Base-by-base conservation (phyloP, 768 basidiomycete genomes). In the Lentinula edodes region DNA sequence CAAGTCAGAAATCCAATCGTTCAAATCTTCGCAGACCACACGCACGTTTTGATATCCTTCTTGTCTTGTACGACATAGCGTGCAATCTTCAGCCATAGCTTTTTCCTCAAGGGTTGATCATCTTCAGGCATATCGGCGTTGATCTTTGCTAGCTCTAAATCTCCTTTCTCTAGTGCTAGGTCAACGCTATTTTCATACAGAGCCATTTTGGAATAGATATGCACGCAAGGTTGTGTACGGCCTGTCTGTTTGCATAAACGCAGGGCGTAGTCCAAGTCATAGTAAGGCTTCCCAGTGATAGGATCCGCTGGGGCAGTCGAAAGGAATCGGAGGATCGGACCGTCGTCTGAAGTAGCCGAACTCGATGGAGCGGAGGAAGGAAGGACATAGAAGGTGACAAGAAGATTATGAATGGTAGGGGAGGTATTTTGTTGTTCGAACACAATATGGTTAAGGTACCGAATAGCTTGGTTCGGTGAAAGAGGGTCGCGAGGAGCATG, bases 31-130 rank as follows among this genome's bases (percentile, higher is more conserved):
- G 60, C 35, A 5, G 46, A 60, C 61, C 38, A 35, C 20, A 83
- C 95, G 66, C 73, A 97, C 97, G 93, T 87, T 79, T 97, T 96
- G 73, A 99, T 96, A 66, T 98, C 97, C 70, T 95, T 90, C 80
- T 97, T 93, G 75, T 98, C 93, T 69, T 96, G 94, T 13, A 99
- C 95, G 46, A 98, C 95, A 74, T 95, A 95, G 64, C 90, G 90
- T n/a, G 97, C 97, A 66, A 98, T 94, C 78, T 98, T 98, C 58
- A 99, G 78, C 97, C 97, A 99, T 57, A 99, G 77, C 73, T 94
- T 95, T 79, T 96, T 98, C 63, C 92, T 78, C 64, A 98, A 70
- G 38, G 84, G 83, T 57, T 85, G 85, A 68, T 98, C 95, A 62
- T 94, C 94, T 66, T 92, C 93, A 7, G 93, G 94, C 82, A 89